phyloP scores from a whole-genome alignment of 257 asterid species.

The Echites panduratus region DNA sequence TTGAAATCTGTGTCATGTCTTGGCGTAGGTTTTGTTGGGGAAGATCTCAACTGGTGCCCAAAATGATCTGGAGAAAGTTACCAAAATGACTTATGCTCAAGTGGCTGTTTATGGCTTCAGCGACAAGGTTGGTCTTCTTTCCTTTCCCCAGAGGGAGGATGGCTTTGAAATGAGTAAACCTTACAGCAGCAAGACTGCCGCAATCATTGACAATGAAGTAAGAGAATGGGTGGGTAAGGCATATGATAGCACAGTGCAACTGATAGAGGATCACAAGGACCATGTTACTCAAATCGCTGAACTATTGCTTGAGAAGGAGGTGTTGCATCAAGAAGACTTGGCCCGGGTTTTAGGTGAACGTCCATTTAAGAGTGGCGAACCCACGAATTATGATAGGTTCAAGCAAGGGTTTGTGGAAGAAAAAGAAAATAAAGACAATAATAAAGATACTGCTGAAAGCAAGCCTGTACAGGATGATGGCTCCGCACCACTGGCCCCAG shows the following conservation, averaged over 20 bases:
- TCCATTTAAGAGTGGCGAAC: constrained; percentile 53
- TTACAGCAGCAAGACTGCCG: constrained; percentile 82
- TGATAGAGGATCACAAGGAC: constrained; percentile 70
- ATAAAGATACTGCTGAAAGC: constrained; percentile 17
- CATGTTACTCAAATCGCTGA: constrained; percentile 66
- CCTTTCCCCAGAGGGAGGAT: constrained; percentile 59
- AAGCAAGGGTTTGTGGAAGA: constrained; percentile 55
- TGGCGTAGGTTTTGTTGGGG: constrained; percentile 62
- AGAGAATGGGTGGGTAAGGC: constrained; percentile 75
- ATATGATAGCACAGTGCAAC: constrained; percentile 49
- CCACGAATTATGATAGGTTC: constrained; percentile 61
- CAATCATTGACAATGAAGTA: constrained; percentile 69
- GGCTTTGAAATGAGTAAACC: constrained; percentile 53
- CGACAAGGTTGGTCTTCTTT: constrained; percentile 77
- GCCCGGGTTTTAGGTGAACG: constrained; percentile 59
- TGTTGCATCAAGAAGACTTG: constrained; percentile 80
- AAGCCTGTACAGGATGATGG: constrained; percentile 34
- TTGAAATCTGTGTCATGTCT: background rate
- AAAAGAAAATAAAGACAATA: constrained; percentile 19
- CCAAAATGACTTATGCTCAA: constrained; percentile 82
- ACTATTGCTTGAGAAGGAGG: constrained; percentile 73
- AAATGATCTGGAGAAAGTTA: constrained; percentile 89
- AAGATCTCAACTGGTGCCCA: constrained; percentile 93
- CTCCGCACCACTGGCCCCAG: constrained; percentile 44
- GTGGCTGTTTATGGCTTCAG: constrained; percentile 85